phyloP scores from a whole-genome alignment of 2,329 filamentous ascomycete species.

The Colletotrichum truncatum region DNA sequence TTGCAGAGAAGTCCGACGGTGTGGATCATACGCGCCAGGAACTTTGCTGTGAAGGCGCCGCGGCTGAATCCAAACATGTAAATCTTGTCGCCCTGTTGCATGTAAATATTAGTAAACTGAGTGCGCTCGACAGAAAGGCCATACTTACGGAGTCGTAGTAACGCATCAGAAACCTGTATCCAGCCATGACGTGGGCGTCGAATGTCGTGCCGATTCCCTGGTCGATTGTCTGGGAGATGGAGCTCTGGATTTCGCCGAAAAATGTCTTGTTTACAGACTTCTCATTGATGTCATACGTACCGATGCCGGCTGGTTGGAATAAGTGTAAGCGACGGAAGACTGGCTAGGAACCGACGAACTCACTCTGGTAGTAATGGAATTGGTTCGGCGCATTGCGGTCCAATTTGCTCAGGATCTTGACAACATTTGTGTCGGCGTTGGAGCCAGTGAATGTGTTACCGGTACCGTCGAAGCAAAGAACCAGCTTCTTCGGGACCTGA shows the following conservation, averaged over 20 bases:
- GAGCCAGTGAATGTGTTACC: constrained; percentile 56
- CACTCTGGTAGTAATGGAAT: constrained; percentile 60
- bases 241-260: constrained; percentile 44
- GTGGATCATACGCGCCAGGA: constrained; percentile 61
- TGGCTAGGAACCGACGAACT: constrained; percentile 15
- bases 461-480: constrained; percentile 60
- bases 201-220: constrained; percentile 56
- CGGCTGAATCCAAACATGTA: constrained; percentile 65
- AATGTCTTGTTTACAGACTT: constrained; percentile 48
- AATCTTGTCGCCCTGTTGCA: constrained; percentile 53
- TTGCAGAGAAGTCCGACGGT: constrained; percentile 58
- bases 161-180: constrained; percentile 64
- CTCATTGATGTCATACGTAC: constrained; percentile 57
- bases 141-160: constrained; percentile 54
- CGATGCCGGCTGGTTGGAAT: constrained; percentile 51
- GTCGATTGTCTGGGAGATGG: constrained; percentile 50
- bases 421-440: constrained; percentile 61
- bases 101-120: neutral
- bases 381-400: constrained; percentile 54
- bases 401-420: constrained; percentile 58
- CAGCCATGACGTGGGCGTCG: constrained; percentile 60
- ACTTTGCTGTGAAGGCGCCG: constrained; percentile 62
- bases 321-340: neutral
- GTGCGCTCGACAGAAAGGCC: accelerated
- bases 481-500: constrained; percentile 45